Evolutionary conservation across 129 eudicot genomes (phyloP), one percentile per base, ranked within the genome.

Genomic region (Calendula officinalis): DNA sequence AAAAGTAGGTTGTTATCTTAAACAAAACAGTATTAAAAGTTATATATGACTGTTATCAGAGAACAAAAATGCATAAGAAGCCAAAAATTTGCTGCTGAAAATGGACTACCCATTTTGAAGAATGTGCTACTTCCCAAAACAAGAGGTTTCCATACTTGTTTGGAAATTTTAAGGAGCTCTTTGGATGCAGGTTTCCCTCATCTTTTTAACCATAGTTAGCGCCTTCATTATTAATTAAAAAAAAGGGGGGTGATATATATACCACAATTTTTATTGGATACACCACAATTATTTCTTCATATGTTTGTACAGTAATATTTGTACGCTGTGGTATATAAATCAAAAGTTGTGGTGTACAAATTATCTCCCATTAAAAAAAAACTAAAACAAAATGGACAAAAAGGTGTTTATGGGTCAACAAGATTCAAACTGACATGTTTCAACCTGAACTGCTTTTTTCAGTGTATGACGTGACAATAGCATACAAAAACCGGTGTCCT

Each of bases 401-500:
- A 22, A 22, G 30, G 30, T 22, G 30, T 22, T 22, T 22, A 22
- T 22, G 30, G 30, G 30, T 22, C 30, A 22, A 22, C 30, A 1
- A 22, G 30, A 22, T 2, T 22, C 30, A 22, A 22, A 22, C 30
- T 22, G 16, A 6, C 5, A 61, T 5, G 6, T 27, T 5, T 61
- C 41, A 4, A 49, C 37, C 57, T 37, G 2, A 0, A 2, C 13
- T 33, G 44, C 8, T 5, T 22, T 9, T 45, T 71, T 73, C 89
- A 89, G 97, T 89, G 60, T 89, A 89, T 57, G 95, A 89, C 38
- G 78, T 89, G 56, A 89, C 95, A 1, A 86, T 89, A n/a, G 88
- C 91, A 11, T 89, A 89, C 95, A 89, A 89, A 75, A 73, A 81
- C 55, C 82, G 78, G 2, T 89, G 97, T 69, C 97, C 97, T 15